A percentile compares a stretch with the other conserved stretches of the same genome.
These are phyloP conservation scores for Clonostachys rosea DNA, from an alignment of 2,329 filamentous ascomycete species.

Conservation along the genomic window DNA sequence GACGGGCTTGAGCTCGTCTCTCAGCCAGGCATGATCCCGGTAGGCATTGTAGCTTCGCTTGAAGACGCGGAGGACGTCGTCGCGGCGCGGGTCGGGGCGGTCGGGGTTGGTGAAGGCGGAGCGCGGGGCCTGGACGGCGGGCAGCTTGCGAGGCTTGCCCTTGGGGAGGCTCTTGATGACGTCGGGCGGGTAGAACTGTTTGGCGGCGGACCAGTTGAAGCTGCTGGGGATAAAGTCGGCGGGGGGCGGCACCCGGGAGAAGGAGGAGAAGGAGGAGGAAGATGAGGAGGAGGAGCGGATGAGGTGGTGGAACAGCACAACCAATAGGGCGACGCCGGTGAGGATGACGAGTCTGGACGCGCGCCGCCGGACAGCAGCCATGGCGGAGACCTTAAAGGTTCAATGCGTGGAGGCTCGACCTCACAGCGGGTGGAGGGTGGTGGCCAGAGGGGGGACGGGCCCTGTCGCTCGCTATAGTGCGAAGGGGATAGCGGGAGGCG, in stretches of 20 bases:
- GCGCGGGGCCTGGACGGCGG: constrained; percentile 4
- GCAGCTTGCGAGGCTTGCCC: neutral
- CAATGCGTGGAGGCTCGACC: no score
- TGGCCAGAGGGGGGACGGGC: no score
- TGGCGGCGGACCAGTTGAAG: constrained; percentile 4
- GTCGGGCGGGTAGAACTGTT: constrained; percentile 3
- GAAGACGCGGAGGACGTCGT: constrained; percentile 5
- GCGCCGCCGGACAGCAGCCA: neutral
- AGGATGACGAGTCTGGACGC: constrained; percentile 1
- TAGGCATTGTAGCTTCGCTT: constrained; percentile 39
- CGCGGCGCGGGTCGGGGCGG: constrained; percentile 3
- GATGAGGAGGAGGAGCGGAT: neutral
- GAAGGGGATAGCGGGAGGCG: no score
- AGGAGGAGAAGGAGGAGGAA: neutral
- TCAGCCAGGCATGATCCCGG: constrained; percentile 43
- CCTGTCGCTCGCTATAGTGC: no score
- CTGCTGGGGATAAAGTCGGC: neutral
- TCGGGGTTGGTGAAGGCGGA: constrained; percentile 2
- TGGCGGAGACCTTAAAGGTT: neutral
- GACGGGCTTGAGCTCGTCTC: constrained; percentile 46
- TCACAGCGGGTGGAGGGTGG: no score
- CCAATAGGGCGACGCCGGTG: neutral
- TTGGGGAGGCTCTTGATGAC: constrained; percentile 6
- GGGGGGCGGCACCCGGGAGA: no score
- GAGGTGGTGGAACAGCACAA: constrained; percentile 1